phyloP scores from a whole-genome alignment of 805 yeast genomes.

The Cyberlindnera petersonii region DNA sequence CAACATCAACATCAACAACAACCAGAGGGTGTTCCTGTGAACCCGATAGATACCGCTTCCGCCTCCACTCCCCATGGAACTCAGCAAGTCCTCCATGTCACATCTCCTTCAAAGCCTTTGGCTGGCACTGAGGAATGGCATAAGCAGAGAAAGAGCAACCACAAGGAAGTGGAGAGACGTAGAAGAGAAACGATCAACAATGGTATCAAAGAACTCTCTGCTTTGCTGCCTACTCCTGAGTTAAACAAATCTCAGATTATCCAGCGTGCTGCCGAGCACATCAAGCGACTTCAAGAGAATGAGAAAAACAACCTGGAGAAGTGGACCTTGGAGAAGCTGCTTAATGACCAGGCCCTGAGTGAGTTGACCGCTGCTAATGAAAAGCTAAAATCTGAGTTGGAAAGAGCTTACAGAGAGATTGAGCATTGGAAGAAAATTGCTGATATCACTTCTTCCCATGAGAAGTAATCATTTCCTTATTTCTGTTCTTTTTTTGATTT shows the following conservation, averaged over 20 bases:
- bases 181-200: conserved; percentile 83
- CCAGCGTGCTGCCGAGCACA: conserved; percentile 84
- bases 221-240: conserved; percentile 75
- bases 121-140: conserved; percentile 87
- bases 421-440: conserved; percentile 67
- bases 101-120: conserved; percentile 41
- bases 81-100: conserved; percentile 16
- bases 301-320: conserved; percentile 88
- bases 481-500: not conserved
- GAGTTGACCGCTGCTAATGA: conserved; percentile 84
- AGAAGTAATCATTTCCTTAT: conserved; percentile 5
- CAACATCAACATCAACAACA: conserved; percentile 3
- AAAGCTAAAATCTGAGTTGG: conserved; percentile 81
- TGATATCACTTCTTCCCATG: conserved; percentile 8
- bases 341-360: conserved; percentile 86
- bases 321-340: conserved; percentile 89
- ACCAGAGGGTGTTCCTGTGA: no score
- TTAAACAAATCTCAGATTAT: conserved; percentile 89
- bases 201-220: conserved; percentile 80
- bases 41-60: no score
- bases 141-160: conserved; percentile 78
- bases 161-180: conserved; percentile 92
- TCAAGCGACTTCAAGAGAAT: conserved; percentile 82
- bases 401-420: conserved; percentile 86
- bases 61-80: no score